phyloP scores from a whole-genome alignment of 1,284 basidiomycete species.

The Tilletiopsis washingtonensis region DNA sequence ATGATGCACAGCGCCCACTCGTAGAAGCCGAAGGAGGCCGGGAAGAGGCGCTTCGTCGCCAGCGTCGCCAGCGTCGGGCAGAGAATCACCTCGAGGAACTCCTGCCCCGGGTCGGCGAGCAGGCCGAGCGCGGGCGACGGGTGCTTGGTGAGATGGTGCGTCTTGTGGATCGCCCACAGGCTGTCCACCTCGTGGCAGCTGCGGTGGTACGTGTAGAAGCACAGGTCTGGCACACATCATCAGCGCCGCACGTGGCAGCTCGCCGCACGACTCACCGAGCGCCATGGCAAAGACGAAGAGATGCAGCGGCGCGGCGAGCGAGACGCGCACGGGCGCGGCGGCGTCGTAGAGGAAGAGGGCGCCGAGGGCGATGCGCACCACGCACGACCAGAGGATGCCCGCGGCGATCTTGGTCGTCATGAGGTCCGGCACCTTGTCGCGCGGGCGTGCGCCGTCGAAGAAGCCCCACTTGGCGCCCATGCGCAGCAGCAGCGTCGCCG shows the following conservation, averaged over 20 bases:
- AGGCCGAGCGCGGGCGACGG: slow-evolving; percentile 27
- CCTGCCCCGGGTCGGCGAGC: slow-evolving; percentile 34
- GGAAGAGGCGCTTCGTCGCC: slow-evolving; percentile 7
- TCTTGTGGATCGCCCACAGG: slow-evolving; percentile 16
- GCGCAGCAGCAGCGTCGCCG: too few species aligned
- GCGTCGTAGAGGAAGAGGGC: slow-evolving; percentile 27
- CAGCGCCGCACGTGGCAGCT: too few species aligned
- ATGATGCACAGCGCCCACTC: slow-evolving; percentile 11
- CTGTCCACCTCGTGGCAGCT: slow-evolving; percentile 18
- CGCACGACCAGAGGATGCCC: slow-evolving; percentile 14
- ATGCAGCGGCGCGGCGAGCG: slow-evolving; percentile 17
- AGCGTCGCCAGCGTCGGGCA: slow-evolving; percentile 27
- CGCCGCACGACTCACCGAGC: too few species aligned
- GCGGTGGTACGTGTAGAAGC: slow-evolving; percentile 40
- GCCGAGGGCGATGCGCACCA: slow-evolving; percentile 21
- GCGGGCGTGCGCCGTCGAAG: slow-evolving; percentile 21
- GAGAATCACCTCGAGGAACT: slow-evolving; percentile 31
- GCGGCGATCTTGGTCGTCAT: slow-evolving; percentile 14
- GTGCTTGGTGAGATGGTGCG: slow-evolving; percentile 35
- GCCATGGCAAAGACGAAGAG: slow-evolving; percentile 17
- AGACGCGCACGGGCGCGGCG: slow-evolving; percentile 6
- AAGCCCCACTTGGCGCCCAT: slow-evolving; percentile 23
- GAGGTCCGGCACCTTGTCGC: slow-evolving; percentile 29
- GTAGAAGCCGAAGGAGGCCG: not conserved
- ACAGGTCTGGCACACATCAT: too few species aligned